Conservation (phyloP, 2,329 filamentous ascomycete species). For the Pseudogymnoascus sp. region DNA sequence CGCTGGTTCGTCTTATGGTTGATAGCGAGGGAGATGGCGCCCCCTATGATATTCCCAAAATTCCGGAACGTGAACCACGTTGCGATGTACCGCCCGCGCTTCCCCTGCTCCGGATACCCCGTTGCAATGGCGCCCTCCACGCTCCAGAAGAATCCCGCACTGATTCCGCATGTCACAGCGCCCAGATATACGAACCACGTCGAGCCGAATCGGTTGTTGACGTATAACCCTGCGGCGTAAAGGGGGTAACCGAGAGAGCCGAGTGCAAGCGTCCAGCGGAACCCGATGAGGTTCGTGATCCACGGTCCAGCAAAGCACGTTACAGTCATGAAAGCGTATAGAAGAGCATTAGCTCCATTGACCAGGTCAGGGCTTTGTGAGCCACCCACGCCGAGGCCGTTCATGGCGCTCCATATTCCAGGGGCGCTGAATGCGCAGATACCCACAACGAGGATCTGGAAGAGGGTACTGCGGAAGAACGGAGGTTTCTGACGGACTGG, state of each 20-base stretch:
- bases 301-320: constrained; percentile 34
- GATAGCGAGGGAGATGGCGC: constrained; percentile 40
- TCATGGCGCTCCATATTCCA: constrained; percentile 37
- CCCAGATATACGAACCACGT: constrained; percentile 35
- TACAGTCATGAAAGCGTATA: constrained; percentile 38
- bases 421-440: constrained; percentile 34
- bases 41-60: constrained; percentile 39
- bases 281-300: constrained; percentile 31
- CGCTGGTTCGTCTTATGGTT: constrained; percentile 32
- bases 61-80: constrained; percentile 35
- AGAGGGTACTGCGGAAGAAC: constrained; percentile 14
- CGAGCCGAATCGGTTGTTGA: constrained; percentile 30
- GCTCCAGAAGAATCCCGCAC: constrained; percentile 35
- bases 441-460: constrained; percentile 34
- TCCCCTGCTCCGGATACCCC: constrained; percentile 29
- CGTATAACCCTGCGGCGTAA: constrained; percentile 33
- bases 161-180: constrained; percentile 31
- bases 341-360: constrained; percentile 38
- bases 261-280: constrained; percentile 33
- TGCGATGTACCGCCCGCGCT: constrained; percentile 20
- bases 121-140: constrained; percentile 34
- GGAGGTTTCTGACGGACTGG: neutral
- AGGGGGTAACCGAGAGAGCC: constrained; percentile 36
- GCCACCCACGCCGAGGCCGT: constrained; percentile 35
- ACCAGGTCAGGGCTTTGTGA: constrained; percentile 34